phyloP scores from a whole-genome alignment of 2,329 filamentous ascomycete species.

The Trichoderma sp. region DNA sequence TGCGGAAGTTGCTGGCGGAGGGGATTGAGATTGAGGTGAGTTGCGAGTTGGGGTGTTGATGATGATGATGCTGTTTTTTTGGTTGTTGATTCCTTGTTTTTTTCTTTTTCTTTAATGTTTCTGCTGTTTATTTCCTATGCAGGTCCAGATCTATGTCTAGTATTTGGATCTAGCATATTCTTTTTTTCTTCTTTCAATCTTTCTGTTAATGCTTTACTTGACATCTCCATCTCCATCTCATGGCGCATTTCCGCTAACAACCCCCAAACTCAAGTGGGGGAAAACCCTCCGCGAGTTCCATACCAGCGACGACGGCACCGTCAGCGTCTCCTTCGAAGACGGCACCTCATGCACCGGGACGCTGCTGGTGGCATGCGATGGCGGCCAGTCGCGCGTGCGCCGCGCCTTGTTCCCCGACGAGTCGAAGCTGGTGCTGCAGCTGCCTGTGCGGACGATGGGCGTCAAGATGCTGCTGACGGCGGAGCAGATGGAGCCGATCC shows the following conservation, averaged over 20 bases:
- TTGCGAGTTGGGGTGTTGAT: background rate
- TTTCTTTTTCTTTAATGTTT: background rate
- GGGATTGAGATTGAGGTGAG: constrained; percentile 46
- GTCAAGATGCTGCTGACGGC: constrained; percentile 41
- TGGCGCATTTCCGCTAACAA: background rate
- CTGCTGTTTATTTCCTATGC: background rate
- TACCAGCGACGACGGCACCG: constrained; percentile 29
- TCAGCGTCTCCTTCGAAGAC: constrained; percentile 47
- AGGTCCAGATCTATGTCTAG: background rate
- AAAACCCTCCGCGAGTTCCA: constrained; percentile 36
- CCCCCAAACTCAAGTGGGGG: constrained; percentile 35
- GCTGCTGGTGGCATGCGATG: constrained; percentile 51
- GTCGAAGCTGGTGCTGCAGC: constrained; percentile 28
- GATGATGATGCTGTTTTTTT: background rate
- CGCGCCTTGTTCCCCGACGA: constrained; percentile 34
- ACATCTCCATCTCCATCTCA: background rate
- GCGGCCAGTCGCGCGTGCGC: constrained; percentile 44
- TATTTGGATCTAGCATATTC: background rate
- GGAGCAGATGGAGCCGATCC: constrained; percentile 41
- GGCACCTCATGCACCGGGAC: constrained; percentile 40
- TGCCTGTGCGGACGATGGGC: constrained; percentile 51
- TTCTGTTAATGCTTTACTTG: background rate
- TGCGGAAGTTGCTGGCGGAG: constrained; percentile 45
- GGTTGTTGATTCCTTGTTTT: background rate
- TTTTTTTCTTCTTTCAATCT: background rate